A percentile compares a stretch with the other conserved stretches of the same genome.
Evolutionary conservation across 352 stramenopile species (phyloP).

Genomic region (Phytophthora chlamydospora): DNA sequence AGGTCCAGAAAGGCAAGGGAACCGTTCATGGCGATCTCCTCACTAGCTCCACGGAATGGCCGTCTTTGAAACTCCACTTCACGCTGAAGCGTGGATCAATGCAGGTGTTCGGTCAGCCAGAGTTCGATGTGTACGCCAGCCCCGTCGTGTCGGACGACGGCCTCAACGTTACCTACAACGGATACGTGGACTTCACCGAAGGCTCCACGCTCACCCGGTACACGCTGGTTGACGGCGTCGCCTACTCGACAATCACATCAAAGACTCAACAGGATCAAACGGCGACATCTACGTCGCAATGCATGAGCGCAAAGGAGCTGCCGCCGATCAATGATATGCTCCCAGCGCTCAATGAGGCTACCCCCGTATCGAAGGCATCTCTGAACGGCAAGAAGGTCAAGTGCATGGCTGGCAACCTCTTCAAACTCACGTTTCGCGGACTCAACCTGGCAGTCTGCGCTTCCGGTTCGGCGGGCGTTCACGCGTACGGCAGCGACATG

Average conservation of each 20-base stretch:
- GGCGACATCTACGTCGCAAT: conserved; percentile 21
- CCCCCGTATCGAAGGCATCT: conserved; percentile 12
- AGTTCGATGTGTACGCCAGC: conserved; percentile 47
- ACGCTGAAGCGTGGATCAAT: conserved; percentile 47
- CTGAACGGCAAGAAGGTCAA: conserved; percentile 29
- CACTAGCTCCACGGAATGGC: conserved; percentile 35
- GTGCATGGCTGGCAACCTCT: conserved; percentile 37
- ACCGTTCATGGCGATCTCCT: conserved; percentile 29
- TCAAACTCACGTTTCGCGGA: conserved; percentile 38
- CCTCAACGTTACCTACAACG: conserved; percentile 40
- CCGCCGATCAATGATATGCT: conserved; percentile 41
- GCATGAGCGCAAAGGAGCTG: conserved; percentile 22
- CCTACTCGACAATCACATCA: conserved; percentile 33
- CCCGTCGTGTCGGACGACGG: conserved; percentile 36
- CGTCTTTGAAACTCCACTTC: conserved; percentile 49
- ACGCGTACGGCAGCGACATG: conserved; percentile 39
- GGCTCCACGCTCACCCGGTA: conserved; percentile 34
- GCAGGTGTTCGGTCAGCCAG: conserved; percentile 34
- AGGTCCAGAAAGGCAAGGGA: conserved; percentile 14
- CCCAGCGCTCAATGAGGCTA: conserved; percentile 28
- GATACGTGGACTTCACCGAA: conserved; percentile 36
- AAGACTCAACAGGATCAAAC: conserved; percentile 13
- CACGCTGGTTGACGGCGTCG: conserved; percentile 37
- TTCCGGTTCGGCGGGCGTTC: conserved; percentile 17
- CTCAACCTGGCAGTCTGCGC: conserved; percentile 39